These are phyloP conservation scores for Pseudoneurospora amorphoporcata DNA, from an alignment of 495 filamentous ascomycete species.

Conservation along the genomic window DNA sequence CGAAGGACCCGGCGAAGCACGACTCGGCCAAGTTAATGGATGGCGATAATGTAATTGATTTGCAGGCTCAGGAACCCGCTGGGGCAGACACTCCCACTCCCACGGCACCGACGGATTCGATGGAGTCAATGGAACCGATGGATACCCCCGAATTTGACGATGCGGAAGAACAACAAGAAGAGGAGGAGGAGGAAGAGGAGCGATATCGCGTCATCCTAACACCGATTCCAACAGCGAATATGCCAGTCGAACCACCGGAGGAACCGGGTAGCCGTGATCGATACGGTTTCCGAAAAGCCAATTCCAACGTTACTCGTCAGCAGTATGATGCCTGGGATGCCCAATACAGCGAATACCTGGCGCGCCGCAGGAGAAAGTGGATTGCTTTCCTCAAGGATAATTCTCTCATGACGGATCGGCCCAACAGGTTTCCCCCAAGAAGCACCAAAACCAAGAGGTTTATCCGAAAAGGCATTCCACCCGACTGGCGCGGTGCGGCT, in stretches of 20 bases:
- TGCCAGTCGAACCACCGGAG: conserved; percentile 21
- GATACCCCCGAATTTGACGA: neutral
- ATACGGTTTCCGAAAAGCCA: conserved; percentile 89
- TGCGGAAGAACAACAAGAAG: neutral
- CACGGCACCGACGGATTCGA: neutral
- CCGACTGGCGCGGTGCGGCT: conserved; percentile 81
- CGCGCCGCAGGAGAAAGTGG: conserved; percentile 74
- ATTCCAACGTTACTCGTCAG: conserved; percentile 59
- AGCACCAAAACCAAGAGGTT: conserved; percentile 78
- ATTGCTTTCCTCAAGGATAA: conserved; percentile 61
- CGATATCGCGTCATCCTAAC: neutral
- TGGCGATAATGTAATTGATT: conserved; percentile 8
- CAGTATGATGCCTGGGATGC: conserved; percentile 78
- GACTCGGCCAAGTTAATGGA: conserved; percentile 24
- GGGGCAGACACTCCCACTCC: neutral
- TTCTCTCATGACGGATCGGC: conserved; percentile 58
- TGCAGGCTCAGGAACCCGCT: neutral
- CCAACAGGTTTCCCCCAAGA: conserved; percentile 67
- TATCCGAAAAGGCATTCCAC: conserved; percentile 89
- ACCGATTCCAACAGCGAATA: conserved; percentile 10
- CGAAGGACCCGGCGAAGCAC: conserved; percentile 16
- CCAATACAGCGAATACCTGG: conserved; percentile 57
- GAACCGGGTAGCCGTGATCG: conserved; percentile 50
- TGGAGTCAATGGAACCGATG: neutral
- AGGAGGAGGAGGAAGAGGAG: neutral